A percentile compares a stretch with the other conserved stretches of the same genome.
These are phyloP conservation scores for Sclerotinia borealis DNA, from an alignment of 2,329 filamentous ascomycete species.

Conservation along the genomic window DNA sequence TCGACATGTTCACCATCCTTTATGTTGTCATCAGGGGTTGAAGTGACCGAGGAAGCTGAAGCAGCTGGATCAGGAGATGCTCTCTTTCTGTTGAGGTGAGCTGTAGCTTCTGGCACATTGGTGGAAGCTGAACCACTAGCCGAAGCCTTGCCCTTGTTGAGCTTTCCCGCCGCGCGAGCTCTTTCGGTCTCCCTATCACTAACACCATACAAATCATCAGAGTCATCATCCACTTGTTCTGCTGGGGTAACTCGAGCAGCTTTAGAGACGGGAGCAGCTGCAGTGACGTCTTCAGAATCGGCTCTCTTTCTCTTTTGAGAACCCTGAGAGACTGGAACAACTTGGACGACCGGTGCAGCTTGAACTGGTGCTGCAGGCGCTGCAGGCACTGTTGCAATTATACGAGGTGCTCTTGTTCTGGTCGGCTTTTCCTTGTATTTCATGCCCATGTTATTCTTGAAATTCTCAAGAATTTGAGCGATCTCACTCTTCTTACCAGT, in stretches of 20 bases:
- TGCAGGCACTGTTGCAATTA: background rate
- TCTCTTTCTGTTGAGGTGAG: background rate
- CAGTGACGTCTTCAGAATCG: background rate
- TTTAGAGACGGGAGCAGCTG: conserved; percentile 22
- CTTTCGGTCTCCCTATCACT: background rate
- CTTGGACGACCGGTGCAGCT: too few species aligned
- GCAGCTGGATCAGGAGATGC: background rate
- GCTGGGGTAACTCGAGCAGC: conserved; percentile 33
- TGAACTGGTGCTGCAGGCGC: background rate
- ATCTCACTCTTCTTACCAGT: background rate
- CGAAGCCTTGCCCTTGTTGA: too few species aligned
- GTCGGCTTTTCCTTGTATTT: background rate
- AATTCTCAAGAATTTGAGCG: background rate
- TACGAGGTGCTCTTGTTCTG: background rate
- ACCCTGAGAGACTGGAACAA: background rate
- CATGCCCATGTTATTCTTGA: background rate
- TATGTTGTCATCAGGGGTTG: too few species aligned
- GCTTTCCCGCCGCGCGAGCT: background rate
- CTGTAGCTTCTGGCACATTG: too few species aligned
- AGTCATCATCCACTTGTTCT: background rate
- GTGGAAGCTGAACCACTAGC: too few species aligned
- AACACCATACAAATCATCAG: background rate
- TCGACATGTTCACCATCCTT: too few species aligned
- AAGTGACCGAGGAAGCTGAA: background rate
- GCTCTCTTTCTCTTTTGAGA: background rate